Conservation (phyloP, 2,329 filamentous ascomycete species). For the Phaeosphaeria sp. region DNA sequence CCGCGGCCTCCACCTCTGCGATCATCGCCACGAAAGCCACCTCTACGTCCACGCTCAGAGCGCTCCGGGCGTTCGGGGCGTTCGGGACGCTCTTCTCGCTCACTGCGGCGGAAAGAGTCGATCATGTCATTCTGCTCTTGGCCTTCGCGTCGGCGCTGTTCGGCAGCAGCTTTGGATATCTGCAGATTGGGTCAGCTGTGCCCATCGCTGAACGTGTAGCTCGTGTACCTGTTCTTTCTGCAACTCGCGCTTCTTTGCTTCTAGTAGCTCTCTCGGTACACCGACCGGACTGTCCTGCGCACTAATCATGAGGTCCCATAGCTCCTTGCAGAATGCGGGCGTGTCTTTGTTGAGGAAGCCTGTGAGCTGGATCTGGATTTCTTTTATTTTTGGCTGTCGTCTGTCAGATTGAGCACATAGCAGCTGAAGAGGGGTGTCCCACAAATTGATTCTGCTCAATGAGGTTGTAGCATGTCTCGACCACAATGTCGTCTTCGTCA, state of each 20-base stretch:
- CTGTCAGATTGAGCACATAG: constrained; percentile 14
- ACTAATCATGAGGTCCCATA: constrained; percentile 91
- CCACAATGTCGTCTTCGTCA: constrained; percentile 95
- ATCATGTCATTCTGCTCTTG: constrained; percentile 68
- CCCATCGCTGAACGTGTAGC: neutral
- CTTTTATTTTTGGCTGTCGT: constrained; percentile 88
- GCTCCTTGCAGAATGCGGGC: constrained; percentile 84
- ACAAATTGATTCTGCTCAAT: constrained; percentile 79
- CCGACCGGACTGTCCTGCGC: constrained; percentile 88
- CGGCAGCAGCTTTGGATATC: constrained; percentile 80
- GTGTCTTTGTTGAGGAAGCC: constrained; percentile 96
- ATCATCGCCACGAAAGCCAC: constrained; percentile 54
- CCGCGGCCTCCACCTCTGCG: constrained; percentile 51
- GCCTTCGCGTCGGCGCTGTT: constrained; percentile 73
- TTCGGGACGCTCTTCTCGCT: constrained; percentile 56
- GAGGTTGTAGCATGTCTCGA: constrained; percentile 77
- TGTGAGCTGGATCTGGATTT: constrained; percentile 90
- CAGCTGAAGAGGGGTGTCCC: constrained; percentile 48
- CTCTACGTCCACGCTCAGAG: constrained; percentile 54
- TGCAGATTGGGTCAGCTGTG: constrained; percentile 58
- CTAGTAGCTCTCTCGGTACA: constrained; percentile 90
- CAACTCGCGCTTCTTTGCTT: constrained; percentile 94
- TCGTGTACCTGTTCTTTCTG: constrained; percentile 85
- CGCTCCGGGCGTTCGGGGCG: constrained; percentile 48
- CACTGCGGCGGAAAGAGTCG: constrained; percentile 70